Conservation (phyloP, 2,329 filamentous ascomycete species). For the Beauveria varroae region DNA sequence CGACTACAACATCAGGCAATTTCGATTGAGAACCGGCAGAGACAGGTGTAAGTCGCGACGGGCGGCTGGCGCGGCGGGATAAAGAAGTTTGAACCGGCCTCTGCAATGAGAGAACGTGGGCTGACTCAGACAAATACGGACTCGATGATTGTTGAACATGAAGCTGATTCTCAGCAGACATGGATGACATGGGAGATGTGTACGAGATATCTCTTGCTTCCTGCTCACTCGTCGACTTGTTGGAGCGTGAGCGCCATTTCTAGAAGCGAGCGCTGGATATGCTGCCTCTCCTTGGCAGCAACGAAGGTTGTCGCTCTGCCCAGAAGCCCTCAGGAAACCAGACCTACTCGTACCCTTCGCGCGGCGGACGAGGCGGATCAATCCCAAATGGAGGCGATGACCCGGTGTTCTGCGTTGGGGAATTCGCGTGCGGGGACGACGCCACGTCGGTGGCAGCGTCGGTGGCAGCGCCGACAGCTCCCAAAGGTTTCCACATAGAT, state of each 20-base stretch:
- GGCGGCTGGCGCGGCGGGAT: constrained; percentile 11
- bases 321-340: constrained; percentile 57
- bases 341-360: constrained; percentile 51
- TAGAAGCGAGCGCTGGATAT: constrained; percentile 28
- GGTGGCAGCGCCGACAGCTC: neutral
- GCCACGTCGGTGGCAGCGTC: neutral
- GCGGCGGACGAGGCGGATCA: constrained; percentile 49
- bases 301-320: constrained; percentile 44
- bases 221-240: constrained; percentile 28
- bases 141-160: constrained; percentile 23
- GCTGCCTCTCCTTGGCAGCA: constrained; percentile 24
- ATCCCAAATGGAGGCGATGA: constrained; percentile 22
- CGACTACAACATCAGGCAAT: neutral
- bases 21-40: neutral
- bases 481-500: neutral
- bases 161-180: constrained; percentile 12
- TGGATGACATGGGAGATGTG: constrained; percentile 19
- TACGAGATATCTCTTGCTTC: constrained; percentile 17
- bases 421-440: neutral
- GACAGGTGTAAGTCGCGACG: constrained; percentile 6
- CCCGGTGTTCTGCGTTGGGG: neutral
- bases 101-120: constrained; percentile 41
- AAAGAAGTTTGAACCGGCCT: constrained; percentile 16
- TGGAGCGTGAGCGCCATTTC: constrained; percentile 34
- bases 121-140: constrained; percentile 40